phyloP scores from a whole-genome alignment of 2,329 filamentous ascomycete genomes.

The Eutypa lata region DNA sequence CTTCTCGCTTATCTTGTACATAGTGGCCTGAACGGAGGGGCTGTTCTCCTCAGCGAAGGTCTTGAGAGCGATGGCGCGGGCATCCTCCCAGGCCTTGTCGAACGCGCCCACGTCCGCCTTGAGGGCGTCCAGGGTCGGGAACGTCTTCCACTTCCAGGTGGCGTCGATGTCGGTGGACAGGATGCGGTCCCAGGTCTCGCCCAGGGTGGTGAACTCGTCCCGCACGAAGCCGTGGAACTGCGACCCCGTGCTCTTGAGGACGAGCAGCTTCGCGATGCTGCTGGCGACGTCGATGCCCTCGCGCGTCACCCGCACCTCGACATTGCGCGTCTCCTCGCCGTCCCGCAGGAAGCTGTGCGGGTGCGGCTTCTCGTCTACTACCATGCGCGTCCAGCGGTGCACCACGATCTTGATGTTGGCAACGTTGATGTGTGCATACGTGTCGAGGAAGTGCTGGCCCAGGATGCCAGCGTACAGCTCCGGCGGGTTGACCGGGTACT shows the following conservation, averaged over 20 bases:
- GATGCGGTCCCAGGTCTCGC: conserved; percentile 92
- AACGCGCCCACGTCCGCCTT: conserved; percentile 64
- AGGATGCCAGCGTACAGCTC: conserved; percentile 87
- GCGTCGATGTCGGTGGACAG: conserved; percentile 90
- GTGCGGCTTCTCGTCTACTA: conserved; percentile 82
- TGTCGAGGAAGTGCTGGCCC: conserved; percentile 83
- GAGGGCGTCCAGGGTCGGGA: conserved; percentile 65
- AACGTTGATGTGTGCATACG: conserved; percentile 81
- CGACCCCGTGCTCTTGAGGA: conserved; percentile 94
- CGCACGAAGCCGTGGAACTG: conserved; percentile 93
- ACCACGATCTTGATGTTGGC: conserved; percentile 80
- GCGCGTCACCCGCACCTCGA: conserved; percentile 68
- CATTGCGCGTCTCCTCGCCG: conserved; percentile 80
- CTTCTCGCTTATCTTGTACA: conserved; percentile 96
- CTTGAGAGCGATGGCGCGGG: conserved; percentile 83
- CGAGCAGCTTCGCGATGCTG: conserved; percentile 75
- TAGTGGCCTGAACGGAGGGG: conserved; percentile 91
- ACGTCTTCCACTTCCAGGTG: conserved; percentile 79
- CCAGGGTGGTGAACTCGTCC: conserved; percentile 88
- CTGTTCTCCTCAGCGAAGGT: conserved; percentile 88
- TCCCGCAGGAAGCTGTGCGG: conserved; percentile 94
- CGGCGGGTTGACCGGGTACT: conserved; percentile 86
- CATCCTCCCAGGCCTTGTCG: conserved; percentile 72
- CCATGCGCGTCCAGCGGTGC: conserved; percentile 90
- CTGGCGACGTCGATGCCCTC: conserved; percentile 73